These are phyloP conservation scores for Entomortierella parvispora DNA, from an alignment of 192 early-diverging fungal genomes.

Conservation along the genomic window DNA sequence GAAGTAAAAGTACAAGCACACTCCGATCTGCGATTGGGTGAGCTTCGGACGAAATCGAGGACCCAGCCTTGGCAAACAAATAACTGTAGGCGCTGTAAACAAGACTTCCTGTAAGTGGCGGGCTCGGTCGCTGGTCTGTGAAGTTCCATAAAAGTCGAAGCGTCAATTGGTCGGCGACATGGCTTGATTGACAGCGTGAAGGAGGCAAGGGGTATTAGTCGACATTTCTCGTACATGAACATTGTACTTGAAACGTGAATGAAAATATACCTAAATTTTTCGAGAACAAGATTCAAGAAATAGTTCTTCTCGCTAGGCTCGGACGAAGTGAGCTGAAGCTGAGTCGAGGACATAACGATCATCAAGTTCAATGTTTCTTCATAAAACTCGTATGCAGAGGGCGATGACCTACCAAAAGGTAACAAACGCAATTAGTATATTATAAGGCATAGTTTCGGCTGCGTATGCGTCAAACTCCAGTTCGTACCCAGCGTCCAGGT, in stretches of 20 bases:
- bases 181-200: no score
- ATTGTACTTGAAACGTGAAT: no score
- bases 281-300: slow-evolving; percentile 73
- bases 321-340: slow-evolving; percentile 59
- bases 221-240: no score
- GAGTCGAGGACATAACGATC: slow-evolving; percentile 71
- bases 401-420: slow-evolving; percentile 47
- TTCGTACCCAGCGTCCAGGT: slow-evolving; percentile 64
- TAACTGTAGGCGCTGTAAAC: slow-evolving; percentile 78
- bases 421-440: no score
- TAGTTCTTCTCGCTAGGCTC: slow-evolving; percentile 60
- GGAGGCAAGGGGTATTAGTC: no score
- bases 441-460: no score
- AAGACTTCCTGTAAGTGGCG: slow-evolving; percentile 55
- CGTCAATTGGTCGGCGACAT: slow-evolving; percentile 67
- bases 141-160: slow-evolving; percentile 55
- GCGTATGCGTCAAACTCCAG: no score
- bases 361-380: slow-evolving; percentile 70
- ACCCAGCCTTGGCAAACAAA: slow-evolving; percentile 63
- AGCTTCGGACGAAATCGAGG: slow-evolving; percentile 51
- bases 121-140: slow-evolving; percentile 44
- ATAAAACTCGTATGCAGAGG: slow-evolving; percentile 74
- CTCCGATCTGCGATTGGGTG: slow-evolving; percentile 72
- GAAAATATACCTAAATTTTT: slow-evolving; percentile 62
- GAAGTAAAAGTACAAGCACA: slow-evolving; percentile 66